Evolutionary conservation across 2,329 filamentous ascomycete species (phyloP), one percentile per base, ranked within the genome.

Genomic region (Akanthomyces uredinophilus): DNA sequence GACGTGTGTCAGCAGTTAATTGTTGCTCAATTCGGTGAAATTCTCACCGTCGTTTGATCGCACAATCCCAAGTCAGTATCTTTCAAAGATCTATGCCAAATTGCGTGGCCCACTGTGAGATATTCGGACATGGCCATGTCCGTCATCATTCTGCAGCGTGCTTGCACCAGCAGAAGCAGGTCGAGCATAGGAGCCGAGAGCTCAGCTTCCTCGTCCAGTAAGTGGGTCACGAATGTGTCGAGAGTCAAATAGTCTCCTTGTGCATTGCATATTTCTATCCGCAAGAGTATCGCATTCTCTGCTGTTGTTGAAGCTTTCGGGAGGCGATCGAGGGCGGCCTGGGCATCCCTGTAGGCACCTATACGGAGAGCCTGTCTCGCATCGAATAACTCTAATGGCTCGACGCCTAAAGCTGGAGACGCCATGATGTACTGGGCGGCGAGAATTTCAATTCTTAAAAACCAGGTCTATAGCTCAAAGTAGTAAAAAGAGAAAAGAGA

Each of bases 121-220:
- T 57, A 57, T 11, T 57, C 29, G n/a, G 54, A 46, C 54, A 57
- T 57, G 54, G 54, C 54, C 41, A 57, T 57, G 27, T 57, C 43
- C 3, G 32, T 39, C 54, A 57, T 49, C 54, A 57, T 57, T 18
- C 13, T 35, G 37, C 54, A 57, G 10, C 43, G 41, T 47, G 54
- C 54, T 37, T 47, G 16, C 24, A 37, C 54, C 4, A 57, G 54
- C 54, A 10, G 22, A n/a, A 57, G 27, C 43, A 57, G 18, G 18
- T 47, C 43, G 14, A 47, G 24, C 54, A 57, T 57, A 4, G 29
- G 27, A 11, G 27, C 43, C 13, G 18, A 3, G 3, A 37, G 29
- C 14, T 18, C 5, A 5, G 5, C 13, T 10, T 47, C 5, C 3
- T 46, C 20, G 1, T 39, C 14, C 11, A 57, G 54, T 3, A 57